Evolutionary conservation across 495 filamentous ascomycete genomes (phyloP), one percentile per base, ranked within the genome.

Genomic region (Cudoniella acicularis): DNA sequence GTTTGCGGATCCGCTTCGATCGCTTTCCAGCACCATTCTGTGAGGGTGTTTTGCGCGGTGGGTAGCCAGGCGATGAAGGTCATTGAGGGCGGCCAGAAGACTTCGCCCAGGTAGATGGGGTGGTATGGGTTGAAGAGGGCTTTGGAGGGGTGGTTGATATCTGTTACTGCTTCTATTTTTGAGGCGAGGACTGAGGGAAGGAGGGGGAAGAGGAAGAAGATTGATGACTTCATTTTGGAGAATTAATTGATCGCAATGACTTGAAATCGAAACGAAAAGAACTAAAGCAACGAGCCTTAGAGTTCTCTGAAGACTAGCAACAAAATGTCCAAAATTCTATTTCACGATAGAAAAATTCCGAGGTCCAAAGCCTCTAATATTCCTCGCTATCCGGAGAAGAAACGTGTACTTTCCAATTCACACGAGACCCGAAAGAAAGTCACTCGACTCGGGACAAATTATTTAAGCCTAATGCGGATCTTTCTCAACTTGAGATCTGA

Each of bases 51-150:
- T 11, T 41, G n/a, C 13, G 40, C 17, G 8, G 57, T 36, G 9
- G 64, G 64, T 2, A 61, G 43, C 60, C 60, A 67, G 45, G 61
- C 64, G 0, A 63, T 36, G 42, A 61, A 57, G 25, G 49, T 63
- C 61, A 67, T 63, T 17, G 36, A 27, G 18, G 64, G 64, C 1
- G 64, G 64, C 54, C 52, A 64, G 57, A 67, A 63, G 47, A 64
- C 50, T 0, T 63, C 57, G 48, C 60, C 64, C 2, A 67, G 57
- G 36, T 61, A 64, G 41, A 67, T 64, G 21, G 64, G 60, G n/a
- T 25, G 13, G 13, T 27, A 8, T 2, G 62, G 57, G 51, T 60
- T 48, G 42, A 59, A 24, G 48, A 30, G 30, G 26, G 46, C 18
- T 9, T 17, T 49, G 10, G 53, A n/a, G 6, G 30, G 20, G 23